These are phyloP conservation scores for Leccinum brunneo-olivaceum DNA, from an alignment of 1,284 basidiomycete species.

Conservation along the genomic window DNA sequence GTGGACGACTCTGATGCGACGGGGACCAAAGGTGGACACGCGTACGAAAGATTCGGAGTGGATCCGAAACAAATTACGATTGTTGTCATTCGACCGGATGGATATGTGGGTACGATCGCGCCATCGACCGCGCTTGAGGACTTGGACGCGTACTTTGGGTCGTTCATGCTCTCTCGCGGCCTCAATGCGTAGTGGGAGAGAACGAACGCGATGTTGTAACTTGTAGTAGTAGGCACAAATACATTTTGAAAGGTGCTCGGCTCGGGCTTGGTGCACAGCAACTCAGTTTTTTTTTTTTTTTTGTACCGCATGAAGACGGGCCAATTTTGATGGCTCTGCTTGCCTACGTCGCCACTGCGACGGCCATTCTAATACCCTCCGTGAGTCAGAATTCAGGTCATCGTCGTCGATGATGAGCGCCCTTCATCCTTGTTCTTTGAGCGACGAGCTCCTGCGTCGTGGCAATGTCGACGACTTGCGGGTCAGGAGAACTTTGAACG, in stretches of 20 bases:
- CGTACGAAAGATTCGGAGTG: conserved; percentile 45
- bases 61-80: conserved; percentile 37
- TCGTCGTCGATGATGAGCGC: conserved; percentile 50
- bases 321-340: too few species aligned
- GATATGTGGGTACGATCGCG: conserved; percentile 47
- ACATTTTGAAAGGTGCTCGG: too few species aligned
- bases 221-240: too few species aligned
- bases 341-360: conserved; percentile 12
- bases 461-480: conserved; percentile 53
- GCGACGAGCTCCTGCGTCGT: conserved; percentile 57
- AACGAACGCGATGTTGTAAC: too few species aligned
- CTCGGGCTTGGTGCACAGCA: too few species aligned
- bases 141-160: conserved; percentile 36
- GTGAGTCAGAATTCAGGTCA: conserved; percentile 20
- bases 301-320: too few species aligned
- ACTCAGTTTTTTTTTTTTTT: too few species aligned
- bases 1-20: conserved; percentile 32
- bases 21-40: conserved; percentile 32
- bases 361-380: conserved; percentile 21
- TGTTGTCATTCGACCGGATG: conserved; percentile 52
- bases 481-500: conserved; percentile 37
- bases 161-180: conserved; percentile 19
- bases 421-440: conserved; percentile 91
- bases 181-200: background rate
- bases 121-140: conserved; percentile 29